Conservation (phyloP, 441 rosid genomes). For the Rhodomyrtus psidioides region DNA sequence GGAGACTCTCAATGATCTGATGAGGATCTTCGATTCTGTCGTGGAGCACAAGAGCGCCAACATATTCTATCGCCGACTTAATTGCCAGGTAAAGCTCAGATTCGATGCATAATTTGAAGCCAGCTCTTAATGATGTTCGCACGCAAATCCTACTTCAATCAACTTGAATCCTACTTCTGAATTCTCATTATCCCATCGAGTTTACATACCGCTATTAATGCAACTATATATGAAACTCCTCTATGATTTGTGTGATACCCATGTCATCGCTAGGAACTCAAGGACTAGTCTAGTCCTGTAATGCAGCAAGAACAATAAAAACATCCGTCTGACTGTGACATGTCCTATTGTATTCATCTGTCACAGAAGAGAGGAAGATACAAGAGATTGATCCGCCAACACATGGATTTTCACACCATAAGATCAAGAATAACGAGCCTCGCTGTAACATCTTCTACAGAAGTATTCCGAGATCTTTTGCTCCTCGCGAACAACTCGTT, state of each 20-base stretch:
- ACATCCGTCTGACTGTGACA: neutral
- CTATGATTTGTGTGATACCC: neutral
- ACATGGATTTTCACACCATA: conserved; percentile 69
- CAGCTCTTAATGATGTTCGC: neutral
- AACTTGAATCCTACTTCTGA: neutral
- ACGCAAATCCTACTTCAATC: neutral
- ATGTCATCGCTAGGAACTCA: neutral
- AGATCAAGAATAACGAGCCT: conserved; percentile 43
- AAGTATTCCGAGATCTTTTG: conserved; percentile 62
- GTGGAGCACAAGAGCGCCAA: conserved; percentile 46
- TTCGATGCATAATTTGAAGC: neutral
- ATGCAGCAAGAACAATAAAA: neutral
- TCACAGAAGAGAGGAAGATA: conserved; percentile 82
- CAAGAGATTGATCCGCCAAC: conserved; percentile 64
- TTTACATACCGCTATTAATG: neutral
- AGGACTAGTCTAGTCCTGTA: neutral
- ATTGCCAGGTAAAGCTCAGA: conserved; percentile 62
- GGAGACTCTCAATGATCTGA: conserved; percentile 28
- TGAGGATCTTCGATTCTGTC: conserved; percentile 40
- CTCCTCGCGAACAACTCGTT: conserved; percentile 75
- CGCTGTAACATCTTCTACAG: conserved; percentile 39
- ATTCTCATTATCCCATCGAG: neutral
- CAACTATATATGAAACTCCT: neutral
- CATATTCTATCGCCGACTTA: conserved; percentile 59
- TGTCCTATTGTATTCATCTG: neutral